Base-by-base conservation (phyloP, 257 asterid genomes). In the Handroanthus guayacan region DNA sequence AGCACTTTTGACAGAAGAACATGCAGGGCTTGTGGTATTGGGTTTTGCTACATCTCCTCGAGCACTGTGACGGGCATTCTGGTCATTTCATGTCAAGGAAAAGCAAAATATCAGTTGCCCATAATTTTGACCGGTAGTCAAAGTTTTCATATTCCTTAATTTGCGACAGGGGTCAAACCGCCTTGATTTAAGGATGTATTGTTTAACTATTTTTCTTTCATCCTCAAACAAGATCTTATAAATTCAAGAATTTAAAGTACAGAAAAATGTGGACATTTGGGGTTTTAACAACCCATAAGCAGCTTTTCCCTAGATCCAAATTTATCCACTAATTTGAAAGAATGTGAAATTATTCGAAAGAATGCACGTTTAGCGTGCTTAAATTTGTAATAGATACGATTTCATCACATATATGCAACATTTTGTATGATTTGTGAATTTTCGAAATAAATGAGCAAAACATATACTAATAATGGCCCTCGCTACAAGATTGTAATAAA, bases 1-100 rank as follows among this genome's bases (percentile, higher is more conserved):
- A 92, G 80, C 97, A 92, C 79, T 92, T 89, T 76, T 87, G 92
- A 62, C 97, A 92, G 83, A 89, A 92, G 88, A 90, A 87, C 94
- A 88, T 87, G 90, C 97, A 92, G 0, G 97, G 90, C 47, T 90
- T 92, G 82, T 86, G 91, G 87, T 89, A 85, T 38, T 88, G 91
- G 0, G 94, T 92, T 62, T 18, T 50, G 63, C 94, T 62, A 79
- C 97, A 92, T 69, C 96, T 69, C 83, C 89, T 75, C 74, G 87
- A 31, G 83, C 97, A 89, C 52, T 83, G 87, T 0, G 93, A 71
- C 0, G 88, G 89, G 91, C 97, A 91, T 78, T 91, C 97, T 91
- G 89, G 77, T 83, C 83, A 82, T 83, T 78, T 43, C 77, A 79
- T 10, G n/a, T 5, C 50, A 17, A 2, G 43, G 1, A 17, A 20